Percentiles rank a stretch among this genome's conserved stretches.
Evolutionary conservation across 176 grass and related monocot species (phyloP).

Genomic region (Aegilops bicornis): DNA sequence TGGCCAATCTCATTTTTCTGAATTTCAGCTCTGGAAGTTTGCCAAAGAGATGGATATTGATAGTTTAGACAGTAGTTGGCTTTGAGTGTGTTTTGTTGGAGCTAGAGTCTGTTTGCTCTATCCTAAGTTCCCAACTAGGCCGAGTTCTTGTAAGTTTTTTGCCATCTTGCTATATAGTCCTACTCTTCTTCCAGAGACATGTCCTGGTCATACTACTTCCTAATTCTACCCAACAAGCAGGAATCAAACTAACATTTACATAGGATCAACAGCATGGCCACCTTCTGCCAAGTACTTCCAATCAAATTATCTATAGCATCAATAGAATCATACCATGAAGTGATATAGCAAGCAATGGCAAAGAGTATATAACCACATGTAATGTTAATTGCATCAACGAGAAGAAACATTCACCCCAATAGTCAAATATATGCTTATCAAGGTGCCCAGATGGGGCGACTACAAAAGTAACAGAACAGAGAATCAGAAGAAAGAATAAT

Average conservation of each 20-base stretch:
- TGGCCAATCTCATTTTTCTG: background rate
- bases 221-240: background rate
- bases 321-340: background rate
- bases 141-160: background rate
- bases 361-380: conserved; percentile 10
- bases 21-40: background rate
- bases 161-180: too few species aligned
- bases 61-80: background rate
- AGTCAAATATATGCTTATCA: conserved; percentile 10
- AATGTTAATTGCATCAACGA: background rate
- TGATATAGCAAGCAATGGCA: background rate
- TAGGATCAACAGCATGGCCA: background rate
- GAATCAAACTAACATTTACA: background rate
- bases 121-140: background rate
- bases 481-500: background rate
- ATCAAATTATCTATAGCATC: background rate
- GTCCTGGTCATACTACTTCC: background rate
- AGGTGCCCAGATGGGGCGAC: background rate
- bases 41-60: background rate
- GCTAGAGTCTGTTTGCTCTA: background rate
- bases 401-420: background rate
- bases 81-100: background rate
- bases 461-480: background rate
- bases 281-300: background rate
- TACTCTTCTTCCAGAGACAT: background rate